Percentiles rank a stretch among this genome's conserved stretches.
Conservation (phyloP, 805 yeast species). For the Tetrapisispora arboricola region DNA sequence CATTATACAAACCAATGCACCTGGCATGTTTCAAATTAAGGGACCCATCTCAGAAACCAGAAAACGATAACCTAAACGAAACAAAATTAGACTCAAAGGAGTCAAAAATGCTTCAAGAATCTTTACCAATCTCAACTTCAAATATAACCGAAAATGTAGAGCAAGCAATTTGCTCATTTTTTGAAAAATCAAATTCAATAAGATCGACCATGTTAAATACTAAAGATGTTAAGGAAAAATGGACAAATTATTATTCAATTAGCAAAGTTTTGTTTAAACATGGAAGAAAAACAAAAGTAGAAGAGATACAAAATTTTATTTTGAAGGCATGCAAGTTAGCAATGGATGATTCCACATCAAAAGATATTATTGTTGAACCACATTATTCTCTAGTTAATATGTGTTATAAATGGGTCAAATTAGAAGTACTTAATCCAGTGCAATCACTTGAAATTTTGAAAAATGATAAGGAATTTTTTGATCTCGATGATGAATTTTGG, state of each 20-base stretch:
- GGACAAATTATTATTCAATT: conserved; percentile 51
- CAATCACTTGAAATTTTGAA: conserved; percentile 34
- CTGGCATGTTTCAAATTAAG: conserved; percentile 45
- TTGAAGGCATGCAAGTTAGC: conserved; percentile 38
- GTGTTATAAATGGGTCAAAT: conserved; percentile 44
- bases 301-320: conserved; percentile 23
- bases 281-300: conserved; percentile 12
- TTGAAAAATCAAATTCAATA: conserved; percentile 16
- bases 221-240: conserved; percentile 30
- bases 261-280: conserved; percentile 52
- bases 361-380: conserved; percentile 65
- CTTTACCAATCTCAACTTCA: not conserved
- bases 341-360: conserved; percentile 24
- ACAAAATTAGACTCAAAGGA: not conserved
- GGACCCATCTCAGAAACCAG: too few relatives aligned
- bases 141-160: conserved; percentile 13
- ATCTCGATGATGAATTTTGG: conserved; percentile 18
- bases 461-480: conserved; percentile 28
- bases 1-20: conserved; percentile 53
- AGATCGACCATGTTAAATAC: conserved; percentile 18
- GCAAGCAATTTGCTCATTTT: conserved; percentile 22
- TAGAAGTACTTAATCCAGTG: conserved; percentile 26
- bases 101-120: too few relatives aligned
- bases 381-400: conserved; percentile 55
- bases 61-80: conserved; percentile 8